Base-by-base conservation (phyloP, 257 asterid genomes). In the Mentha longifolia region DNA sequence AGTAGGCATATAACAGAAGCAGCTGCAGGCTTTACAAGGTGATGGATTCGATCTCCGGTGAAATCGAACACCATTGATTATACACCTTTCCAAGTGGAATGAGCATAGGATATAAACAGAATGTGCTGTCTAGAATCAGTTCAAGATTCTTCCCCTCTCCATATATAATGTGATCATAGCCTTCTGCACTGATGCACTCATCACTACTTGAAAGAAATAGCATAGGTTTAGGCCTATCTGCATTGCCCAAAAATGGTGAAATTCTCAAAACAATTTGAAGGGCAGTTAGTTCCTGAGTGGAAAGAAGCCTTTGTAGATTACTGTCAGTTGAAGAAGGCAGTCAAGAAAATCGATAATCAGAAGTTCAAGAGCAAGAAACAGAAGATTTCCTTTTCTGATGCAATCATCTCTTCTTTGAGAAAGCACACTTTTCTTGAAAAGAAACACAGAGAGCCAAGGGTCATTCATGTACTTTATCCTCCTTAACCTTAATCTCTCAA, bases 281-380 rank as follows among this genome's bases (percentile, higher is more conserved):
- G 88, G 0, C 99, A 92, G 74, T 75, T 95, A 33, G 81, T 95
- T 57, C 98, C 98, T 12, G 99, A 95, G 81, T 95, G 99, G 99
- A 95, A 89, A 75, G 99, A 95, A 37, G 99, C 97, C 46, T 95
- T 92, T 58, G 96, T 95, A 2, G 99, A 95, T 63, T 95, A 95
- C 64, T 83, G 92, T 78, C 87, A 86, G 67, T 93, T 95, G 67
- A 95, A 95, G 72, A 88, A 84, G 71, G 89, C 89, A 4, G 75
- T 95, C 76, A 95, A 95, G 88, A 89, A 89, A 81, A 82, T 89
- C 33, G 78, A 78, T 54, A 61, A 68, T 63, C 79, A 52, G 1
- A 55, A 66, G 14, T 63, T 2, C 2, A 37, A 17, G 45, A 71
- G 37, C 28, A 71, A 83, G 42, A 73, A 81, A 17, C 73, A 69